These are phyloP conservation scores for Begonia peltatifolia DNA, from an alignment of 306 rosid genomes.

Conservation along the genomic window DNA sequence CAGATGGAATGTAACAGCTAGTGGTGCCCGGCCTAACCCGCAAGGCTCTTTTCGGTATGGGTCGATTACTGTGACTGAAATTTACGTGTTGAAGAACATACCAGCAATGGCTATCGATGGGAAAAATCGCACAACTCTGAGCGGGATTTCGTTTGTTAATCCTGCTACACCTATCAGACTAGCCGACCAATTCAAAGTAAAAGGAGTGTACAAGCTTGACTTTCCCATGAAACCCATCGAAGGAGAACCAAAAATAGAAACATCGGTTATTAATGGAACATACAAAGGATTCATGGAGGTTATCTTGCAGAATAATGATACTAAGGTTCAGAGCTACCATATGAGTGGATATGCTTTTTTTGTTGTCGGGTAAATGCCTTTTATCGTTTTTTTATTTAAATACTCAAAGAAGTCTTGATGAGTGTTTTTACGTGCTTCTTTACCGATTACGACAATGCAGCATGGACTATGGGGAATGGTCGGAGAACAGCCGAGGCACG, in stretches of 20 bases:
- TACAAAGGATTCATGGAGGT: conserved; percentile 89
- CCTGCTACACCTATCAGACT: conserved; percentile 85
- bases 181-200: conserved; percentile 62
- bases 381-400: neutral
- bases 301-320: conserved; percentile 78
- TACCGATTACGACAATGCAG: conserved; percentile 17
- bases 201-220: conserved; percentile 74
- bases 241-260: conserved; percentile 46
- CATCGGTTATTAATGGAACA: conserved; percentile 82
- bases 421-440: neutral
- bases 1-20: conserved; percentile 97
- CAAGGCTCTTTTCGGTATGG: conserved; percentile 96
- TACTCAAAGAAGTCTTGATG: neutral
- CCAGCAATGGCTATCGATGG: conserved; percentile 53
- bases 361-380: conserved; percentile 61
- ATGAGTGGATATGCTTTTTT: conserved; percentile 84
- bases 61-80: conserved; percentile 82
- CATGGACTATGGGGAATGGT: conserved; percentile 97
- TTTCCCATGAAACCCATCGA: conserved; percentile 69
- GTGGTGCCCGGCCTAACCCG: conserved; percentile 98
- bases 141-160: conserved; percentile 62
- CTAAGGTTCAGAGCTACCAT: conserved; percentile 86
- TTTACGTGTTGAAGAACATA: conserved; percentile 63
- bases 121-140: conserved; percentile 53
- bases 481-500: conserved; percentile 88